A percentile compares a stretch with the other conserved stretches of the same genome.
Conservation (phyloP, 192 early-diverging fungal genomes). For the Gonapodya prolifera region DNA sequence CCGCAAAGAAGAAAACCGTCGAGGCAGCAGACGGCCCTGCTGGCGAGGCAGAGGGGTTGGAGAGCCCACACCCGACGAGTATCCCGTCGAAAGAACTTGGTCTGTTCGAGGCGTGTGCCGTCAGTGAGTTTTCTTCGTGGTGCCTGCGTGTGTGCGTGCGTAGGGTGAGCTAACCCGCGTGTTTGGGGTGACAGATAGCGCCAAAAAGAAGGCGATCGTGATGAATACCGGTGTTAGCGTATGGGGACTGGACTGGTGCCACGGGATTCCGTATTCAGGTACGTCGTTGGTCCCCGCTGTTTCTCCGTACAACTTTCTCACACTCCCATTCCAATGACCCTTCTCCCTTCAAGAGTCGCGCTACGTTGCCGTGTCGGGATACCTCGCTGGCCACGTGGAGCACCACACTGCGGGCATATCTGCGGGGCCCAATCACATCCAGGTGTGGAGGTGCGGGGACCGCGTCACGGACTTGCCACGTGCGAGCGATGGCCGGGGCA, state of each 20-base stretch:
- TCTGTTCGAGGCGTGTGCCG: not conserved
- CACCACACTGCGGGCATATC: not conserved
- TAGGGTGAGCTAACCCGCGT: not conserved
- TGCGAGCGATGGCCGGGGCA: no score
- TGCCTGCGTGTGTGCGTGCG: not conserved
- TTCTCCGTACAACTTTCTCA: no score
- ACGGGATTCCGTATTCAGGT: not conserved
- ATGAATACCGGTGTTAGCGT: not conserved
- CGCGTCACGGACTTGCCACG: not conserved
- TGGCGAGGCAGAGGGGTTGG: not conserved
- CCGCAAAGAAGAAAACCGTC: not conserved
- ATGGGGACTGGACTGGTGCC: not conserved
- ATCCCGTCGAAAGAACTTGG: no score
- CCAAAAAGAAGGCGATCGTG: not conserved
- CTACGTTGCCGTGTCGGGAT: not conserved
- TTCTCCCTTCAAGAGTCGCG: not conserved
- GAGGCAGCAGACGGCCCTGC: not conserved
- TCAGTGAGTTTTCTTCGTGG: not conserved
- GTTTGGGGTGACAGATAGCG: not conserved
- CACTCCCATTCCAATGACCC: not conserved
- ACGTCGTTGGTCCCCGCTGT: no score
- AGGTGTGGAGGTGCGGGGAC: not conserved
- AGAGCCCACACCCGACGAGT: not conserved
- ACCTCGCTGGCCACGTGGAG: not conserved
- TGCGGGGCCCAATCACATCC: not conserved